Conservation (phyloP, 2,329 filamentous ascomycete genomes). For the Ceratocystis destructans region DNA sequence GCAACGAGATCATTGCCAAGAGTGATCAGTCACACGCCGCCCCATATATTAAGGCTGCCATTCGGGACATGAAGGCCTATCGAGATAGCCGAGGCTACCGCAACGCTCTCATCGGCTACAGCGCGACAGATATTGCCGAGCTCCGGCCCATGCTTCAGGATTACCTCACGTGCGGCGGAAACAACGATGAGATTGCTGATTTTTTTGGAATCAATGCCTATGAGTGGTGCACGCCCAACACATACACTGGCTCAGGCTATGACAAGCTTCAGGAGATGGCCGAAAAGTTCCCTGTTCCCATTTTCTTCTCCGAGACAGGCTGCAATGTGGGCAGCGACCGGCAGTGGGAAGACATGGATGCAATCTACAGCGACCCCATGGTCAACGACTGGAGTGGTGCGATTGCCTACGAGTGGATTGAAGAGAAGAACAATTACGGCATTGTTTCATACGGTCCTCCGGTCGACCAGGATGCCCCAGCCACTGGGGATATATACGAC, state of each 20-base stretch:
- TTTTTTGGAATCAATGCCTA: slow-evolving; percentile 82
- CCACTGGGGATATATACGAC: slow-evolving; percentile 40
- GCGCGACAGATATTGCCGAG: slow-evolving; percentile 67
- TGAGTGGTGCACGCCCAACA: slow-evolving; percentile 55
- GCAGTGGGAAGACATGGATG: slow-evolving; percentile 56
- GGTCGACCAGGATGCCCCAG: slow-evolving; percentile 34
- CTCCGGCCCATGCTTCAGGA: slow-evolving; percentile 48
- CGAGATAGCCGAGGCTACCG: slow-evolving; percentile 63
- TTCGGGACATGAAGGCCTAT: slow-evolving; percentile 71
- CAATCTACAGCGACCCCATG: slow-evolving; percentile 67
- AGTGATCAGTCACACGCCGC: slow-evolving; percentile 48
- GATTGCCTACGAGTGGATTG: slow-evolving; percentile 82
- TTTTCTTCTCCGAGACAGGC: slow-evolving; percentile 82
- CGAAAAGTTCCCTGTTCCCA: slow-evolving; percentile 61
- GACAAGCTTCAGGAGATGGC: slow-evolving; percentile 51
- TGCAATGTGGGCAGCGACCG: slow-evolving; percentile 54
- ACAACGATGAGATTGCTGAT: slow-evolving; percentile 56
- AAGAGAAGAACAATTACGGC: slow-evolving; percentile 73
- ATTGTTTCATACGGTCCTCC: slow-evolving; percentile 59
- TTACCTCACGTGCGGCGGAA: slow-evolving; percentile 66
- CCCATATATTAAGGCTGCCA: slow-evolving; percentile 71
- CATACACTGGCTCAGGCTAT: slow-evolving; percentile 55
- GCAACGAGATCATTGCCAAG: slow-evolving; percentile 70
- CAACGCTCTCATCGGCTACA: slow-evolving; percentile 73
- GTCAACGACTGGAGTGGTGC: slow-evolving; percentile 55